Percentiles rank a stretch among this genome's conserved stretches.
These are phyloP conservation scores for Penicillium fimorum DNA, from an alignment of 495 filamentous ascomycete genomes.

Conservation along the genomic window DNA sequence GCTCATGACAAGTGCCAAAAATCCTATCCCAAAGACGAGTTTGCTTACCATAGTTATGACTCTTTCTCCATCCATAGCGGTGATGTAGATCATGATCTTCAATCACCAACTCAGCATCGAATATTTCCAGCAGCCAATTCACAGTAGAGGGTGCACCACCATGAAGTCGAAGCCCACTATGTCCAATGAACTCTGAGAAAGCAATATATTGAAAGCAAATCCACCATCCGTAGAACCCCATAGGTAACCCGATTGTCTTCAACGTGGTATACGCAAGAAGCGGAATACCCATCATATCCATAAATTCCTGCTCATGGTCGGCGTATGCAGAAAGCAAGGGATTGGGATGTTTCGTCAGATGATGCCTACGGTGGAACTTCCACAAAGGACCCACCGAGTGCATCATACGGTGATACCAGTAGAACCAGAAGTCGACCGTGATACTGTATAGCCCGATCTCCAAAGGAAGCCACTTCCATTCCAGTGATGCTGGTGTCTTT, in stretches of 20 bases:
- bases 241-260: slow-evolving; percentile 23
- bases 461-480: slow-evolving; percentile 27
- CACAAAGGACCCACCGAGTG: slow-evolving; percentile 23
- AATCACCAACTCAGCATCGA: slow-evolving; percentile 31
- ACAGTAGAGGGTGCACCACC: slow-evolving; percentile 25
- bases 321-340: slow-evolving; percentile 30
- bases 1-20: slow-evolving; percentile 30
- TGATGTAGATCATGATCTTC: slow-evolving; percentile 36
- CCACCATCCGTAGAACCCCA: slow-evolving; percentile 36
- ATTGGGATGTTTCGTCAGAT: slow-evolving; percentile 32
- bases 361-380: slow-evolving; percentile 31
- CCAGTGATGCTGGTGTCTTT: slow-evolving; percentile 14
- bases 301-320: slow-evolving; percentile 32
- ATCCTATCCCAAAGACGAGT: slow-evolving; percentile 31
- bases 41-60: slow-evolving; percentile 34
- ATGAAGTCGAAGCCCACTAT: slow-evolving; percentile 29
- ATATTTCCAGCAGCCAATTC: slow-evolving; percentile 27
- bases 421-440: slow-evolving; percentile 32
- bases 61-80: slow-evolving; percentile 33
- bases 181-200: slow-evolving; percentile 30
- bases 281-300: slow-evolving; percentile 30
- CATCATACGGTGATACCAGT: slow-evolving; percentile 32
- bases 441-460: slow-evolving; percentile 31
- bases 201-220: slow-evolving; percentile 33
- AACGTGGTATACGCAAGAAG: slow-evolving; percentile 27